Evolutionary conservation across 2,329 filamentous ascomycete species (phyloP).

Genomic region (Lojkania enalia): DNA sequence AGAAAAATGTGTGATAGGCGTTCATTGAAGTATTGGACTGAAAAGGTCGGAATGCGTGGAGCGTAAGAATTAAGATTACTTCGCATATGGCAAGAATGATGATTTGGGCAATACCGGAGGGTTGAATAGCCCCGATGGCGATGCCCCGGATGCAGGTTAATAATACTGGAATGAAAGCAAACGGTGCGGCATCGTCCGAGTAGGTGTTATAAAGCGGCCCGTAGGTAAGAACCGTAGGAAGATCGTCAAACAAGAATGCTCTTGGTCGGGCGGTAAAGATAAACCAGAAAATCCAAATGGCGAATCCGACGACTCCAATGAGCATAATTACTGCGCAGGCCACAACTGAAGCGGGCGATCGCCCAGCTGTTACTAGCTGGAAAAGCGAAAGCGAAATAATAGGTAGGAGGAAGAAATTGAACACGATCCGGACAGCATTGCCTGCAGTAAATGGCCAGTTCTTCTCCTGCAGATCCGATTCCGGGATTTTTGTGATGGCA

Average conservation of each 20-base stretch:
- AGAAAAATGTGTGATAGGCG: conserved; percentile 86
- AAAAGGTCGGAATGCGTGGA: conserved; percentile 89
- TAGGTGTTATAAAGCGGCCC: conserved; percentile 97
- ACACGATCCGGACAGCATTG: conserved; percentile 73
- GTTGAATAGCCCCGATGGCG: conserved; percentile 89
- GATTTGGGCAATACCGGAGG: conserved; percentile 89
- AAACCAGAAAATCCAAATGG: conserved; percentile 76
- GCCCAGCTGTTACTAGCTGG: conserved; percentile 76
- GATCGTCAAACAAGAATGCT: conserved; percentile 87
- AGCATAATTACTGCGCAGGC: conserved; percentile 76
- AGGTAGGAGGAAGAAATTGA: conserved; percentile 90
- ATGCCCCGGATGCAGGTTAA: conserved; percentile 85
- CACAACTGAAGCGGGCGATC: conserved; percentile 71
- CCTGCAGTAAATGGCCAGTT: conserved; percentile 77
- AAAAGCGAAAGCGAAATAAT: conserved; percentile 86
- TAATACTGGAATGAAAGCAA: conserved; percentile 83
- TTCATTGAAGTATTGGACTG: conserved; percentile 96
- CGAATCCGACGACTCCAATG: conserved; percentile 71
- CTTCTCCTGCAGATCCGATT: conserved; percentile 88
- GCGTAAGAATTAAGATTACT: conserved; percentile 82
- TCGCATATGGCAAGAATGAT: conserved; percentile 93
- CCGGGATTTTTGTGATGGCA: conserved; percentile 68
- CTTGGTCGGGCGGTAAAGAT: conserved; percentile 81
- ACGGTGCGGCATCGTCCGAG: conserved; percentile 87
- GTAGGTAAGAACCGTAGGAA: conserved; percentile 85